Conservation (phyloP, 208 protist genomes). For the Leishmania gerbilli region DNA sequence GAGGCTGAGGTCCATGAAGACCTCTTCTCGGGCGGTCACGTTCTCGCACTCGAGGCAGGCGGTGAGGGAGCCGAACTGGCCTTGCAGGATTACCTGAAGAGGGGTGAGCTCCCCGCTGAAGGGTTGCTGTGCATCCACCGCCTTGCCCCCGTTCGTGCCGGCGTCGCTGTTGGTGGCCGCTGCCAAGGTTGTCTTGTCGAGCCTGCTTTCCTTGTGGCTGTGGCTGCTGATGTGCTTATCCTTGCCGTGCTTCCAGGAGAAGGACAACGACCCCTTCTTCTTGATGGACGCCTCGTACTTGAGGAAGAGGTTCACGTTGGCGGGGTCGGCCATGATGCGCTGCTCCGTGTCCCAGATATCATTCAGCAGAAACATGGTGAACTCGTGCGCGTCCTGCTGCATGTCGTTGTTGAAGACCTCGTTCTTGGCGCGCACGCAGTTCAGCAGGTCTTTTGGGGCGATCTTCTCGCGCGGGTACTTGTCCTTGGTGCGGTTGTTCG, state of each 20-base stretch:
- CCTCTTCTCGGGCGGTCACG: constrained; percentile 61
- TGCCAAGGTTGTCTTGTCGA: constrained; percentile 12
- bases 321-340: constrained; percentile 68
- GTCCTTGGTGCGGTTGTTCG: constrained; percentile 64
- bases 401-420: constrained; percentile 70
- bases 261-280: constrained; percentile 41
- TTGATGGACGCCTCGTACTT: constrained; percentile 40
- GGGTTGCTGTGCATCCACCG: constrained; percentile 2
- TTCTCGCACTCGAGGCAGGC: constrained; percentile 79
- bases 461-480: constrained; percentile 41
- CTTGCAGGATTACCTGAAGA: constrained; percentile 76
- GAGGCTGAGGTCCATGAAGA: constrained; percentile 85
- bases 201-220: constrained; percentile 17
- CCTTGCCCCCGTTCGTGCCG: background rate
- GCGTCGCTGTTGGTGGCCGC: background rate
- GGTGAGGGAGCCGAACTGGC: constrained; percentile 74
- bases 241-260: constrained; percentile 46
- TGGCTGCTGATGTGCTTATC: constrained; percentile 25
- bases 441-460: constrained; percentile 49
- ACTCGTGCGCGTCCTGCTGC: constrained; percentile 94
- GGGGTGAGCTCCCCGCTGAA: constrained; percentile 37
- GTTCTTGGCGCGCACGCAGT: constrained; percentile 54
- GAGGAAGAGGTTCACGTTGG: constrained; percentile 56
- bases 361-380: constrained; percentile 87
- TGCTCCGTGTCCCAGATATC: constrained; percentile 82